Base-by-base conservation (phyloP, 2,329 filamentous ascomycete genomes). In the Phyllosticta ampelicida region DNA sequence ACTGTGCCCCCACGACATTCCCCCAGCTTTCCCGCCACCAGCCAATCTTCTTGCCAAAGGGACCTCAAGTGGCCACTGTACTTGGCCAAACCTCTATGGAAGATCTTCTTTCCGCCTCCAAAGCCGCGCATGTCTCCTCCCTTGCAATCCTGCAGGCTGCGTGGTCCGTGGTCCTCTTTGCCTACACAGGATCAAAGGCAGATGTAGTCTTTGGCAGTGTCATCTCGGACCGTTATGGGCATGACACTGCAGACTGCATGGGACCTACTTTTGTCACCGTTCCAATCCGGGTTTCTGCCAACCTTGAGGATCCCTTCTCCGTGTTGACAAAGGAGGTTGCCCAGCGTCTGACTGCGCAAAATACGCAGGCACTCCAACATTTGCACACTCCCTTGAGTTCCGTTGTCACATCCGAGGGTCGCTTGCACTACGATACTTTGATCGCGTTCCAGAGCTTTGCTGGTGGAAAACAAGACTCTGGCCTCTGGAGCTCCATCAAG, bases 1-100 rank as follows among this genome's bases (percentile, higher is more conserved):
- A 69, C 0, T 82, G 84, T 56, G 65, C 67, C 8, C 71, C 77
- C 16, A 66, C 67, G 48, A 57, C 70, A 51, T 70, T 66, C 53
- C 69, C 62, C 77, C 0, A 26, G 48, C 61, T 69, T 48, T 67
- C 58, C 9, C 54, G 50, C 3, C 6, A 16, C 6, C 53, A 56
- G 18, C 58, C 58, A 8, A 29, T 23, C 23, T 49, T 36, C 23
- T 48, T 58, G 10, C 16, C 51, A 10, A 54, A 28, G 18, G 48
- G 56, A n/a, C 56, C 56, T 3, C 51, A 26, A 6, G 56, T 58
- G 9, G 21, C 58, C 20, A 52, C 51, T 11, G 30, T 60, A 3
- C 44, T 56, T 9, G 51, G 48, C 2, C 48, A 26, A 9, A 55
- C 21, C 11, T 48, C 50, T 16, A n/a, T 60, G 53, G 30, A 48